A percentile compares a stretch with the other conserved stretches of the same genome.
These are phyloP conservation scores for Coprinopsis strossmayeri DNA, from an alignment of 768 basidiomycete genomes.

Conservation along the genomic window DNA sequence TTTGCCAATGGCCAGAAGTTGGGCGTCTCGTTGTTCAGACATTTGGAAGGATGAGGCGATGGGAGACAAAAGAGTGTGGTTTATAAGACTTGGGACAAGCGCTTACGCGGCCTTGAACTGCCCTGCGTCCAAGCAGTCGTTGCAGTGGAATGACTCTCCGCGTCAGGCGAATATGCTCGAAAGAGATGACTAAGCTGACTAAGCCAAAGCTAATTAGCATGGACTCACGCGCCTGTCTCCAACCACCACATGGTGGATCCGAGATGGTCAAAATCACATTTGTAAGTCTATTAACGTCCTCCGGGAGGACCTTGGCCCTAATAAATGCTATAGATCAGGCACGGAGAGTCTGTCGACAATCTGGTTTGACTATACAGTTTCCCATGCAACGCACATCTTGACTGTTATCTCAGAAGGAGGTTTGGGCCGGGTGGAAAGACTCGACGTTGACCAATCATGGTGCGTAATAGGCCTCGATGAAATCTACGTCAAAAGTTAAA, in stretches of 20 bases:
- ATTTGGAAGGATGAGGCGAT: neutral
- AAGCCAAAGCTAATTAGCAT: too few species aligned
- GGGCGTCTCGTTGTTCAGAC: slow-evolving; percentile 36
- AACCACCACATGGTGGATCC: neutral
- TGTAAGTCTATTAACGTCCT: slow-evolving; percentile 20
- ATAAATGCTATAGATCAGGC: slow-evolving; percentile 48
- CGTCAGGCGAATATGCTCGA: slow-evolving; percentile 5
- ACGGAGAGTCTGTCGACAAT: slow-evolving; percentile 77
- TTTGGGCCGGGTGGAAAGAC: slow-evolving; percentile 78
- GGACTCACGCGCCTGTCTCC: neutral
- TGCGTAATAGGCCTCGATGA: slow-evolving; percentile 21
- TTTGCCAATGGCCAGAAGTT: slow-evolving; percentile 60
- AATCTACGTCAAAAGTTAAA: slow-evolving; percentile 4
- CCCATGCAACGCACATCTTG: neutral
- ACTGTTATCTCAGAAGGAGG: slow-evolving; percentile 16
- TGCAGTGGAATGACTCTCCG: neutral
- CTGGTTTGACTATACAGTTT: slow-evolving; percentile 35
- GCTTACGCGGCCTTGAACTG: slow-evolving; percentile 14
- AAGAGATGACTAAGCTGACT: neutral
- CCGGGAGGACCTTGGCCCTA: neutral
- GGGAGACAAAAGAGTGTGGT: slow-evolving; percentile 7
- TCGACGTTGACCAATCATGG: slow-evolving; percentile 72
- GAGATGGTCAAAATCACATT: slow-evolving; percentile 34
- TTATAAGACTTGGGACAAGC: slow-evolving; percentile 2
- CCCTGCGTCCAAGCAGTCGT: neutral